Percentiles rank a stretch among this genome's conserved stretches.
These are phyloP conservation scores for Krasilnikovozyma curviuscula DNA, from an alignment of 768 basidiomycete genomes.

Conservation along the genomic window DNA sequence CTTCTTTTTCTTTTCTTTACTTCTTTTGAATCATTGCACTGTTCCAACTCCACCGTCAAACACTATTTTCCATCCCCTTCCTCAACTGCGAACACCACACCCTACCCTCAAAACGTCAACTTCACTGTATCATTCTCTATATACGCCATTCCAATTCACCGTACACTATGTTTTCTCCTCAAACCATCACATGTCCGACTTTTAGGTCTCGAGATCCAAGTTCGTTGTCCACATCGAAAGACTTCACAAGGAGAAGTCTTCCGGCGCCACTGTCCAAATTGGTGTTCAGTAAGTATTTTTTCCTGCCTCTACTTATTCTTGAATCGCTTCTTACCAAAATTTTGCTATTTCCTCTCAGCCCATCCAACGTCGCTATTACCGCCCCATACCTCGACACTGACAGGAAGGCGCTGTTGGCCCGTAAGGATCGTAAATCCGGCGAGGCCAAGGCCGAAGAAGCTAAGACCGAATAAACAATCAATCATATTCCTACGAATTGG, in stretches of 20 bases:
- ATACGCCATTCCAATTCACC: too few relatives aligned
- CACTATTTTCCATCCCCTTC: neutral
- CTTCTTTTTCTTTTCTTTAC: neutral
- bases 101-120: too few relatives aligned
- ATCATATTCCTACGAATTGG: too few relatives aligned
- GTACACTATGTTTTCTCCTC: too few relatives aligned
- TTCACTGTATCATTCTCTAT: too few relatives aligned
- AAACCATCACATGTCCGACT: neutral
- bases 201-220: slow-evolving; percentile 91
- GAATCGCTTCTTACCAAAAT: too few relatives aligned
- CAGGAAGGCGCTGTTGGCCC: slow-evolving; percentile 25
- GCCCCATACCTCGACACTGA: slow-evolving; percentile 86
- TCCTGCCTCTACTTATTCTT: too few relatives aligned
- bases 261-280: slow-evolving; percentile 80
- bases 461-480: neutral
- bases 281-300: too few relatives aligned
- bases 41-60: neutral
- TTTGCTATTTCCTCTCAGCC: too few relatives aligned
- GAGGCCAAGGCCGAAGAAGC: slow-evolving; percentile 4
- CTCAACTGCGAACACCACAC: too few relatives aligned
- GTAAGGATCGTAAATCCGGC: slow-evolving; percentile 8
- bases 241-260: slow-evolving; percentile 91
- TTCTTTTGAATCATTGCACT: too few relatives aligned
- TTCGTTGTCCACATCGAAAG: slow-evolving; percentile 98
- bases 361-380: slow-evolving; percentile 87